Evolutionary conservation across 2,329 filamentous ascomycete species (phyloP), one percentile per base, ranked within the genome.

Genomic region (Colletotrichum sansevieriae): DNA sequence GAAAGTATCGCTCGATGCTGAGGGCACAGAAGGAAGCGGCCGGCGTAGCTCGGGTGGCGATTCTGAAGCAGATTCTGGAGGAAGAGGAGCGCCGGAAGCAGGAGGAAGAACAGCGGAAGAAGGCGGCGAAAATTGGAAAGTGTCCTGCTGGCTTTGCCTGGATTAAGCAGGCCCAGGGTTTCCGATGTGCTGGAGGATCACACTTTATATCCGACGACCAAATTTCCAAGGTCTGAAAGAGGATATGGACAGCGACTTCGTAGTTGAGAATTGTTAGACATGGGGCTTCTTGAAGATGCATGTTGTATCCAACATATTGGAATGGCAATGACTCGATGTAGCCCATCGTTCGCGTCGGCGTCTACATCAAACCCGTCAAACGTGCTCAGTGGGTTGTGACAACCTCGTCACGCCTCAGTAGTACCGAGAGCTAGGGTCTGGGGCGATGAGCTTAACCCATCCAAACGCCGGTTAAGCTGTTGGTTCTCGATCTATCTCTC

Each of bases 81-180:
- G 81, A 83, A 29, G 79, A 84, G 43, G 74, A 79, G 13, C 74
- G 74, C 4, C 76, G 79, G 4, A 75, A 81, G 71, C 71, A 78
- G 61, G 78, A 83, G 68, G 81, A 81, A 65, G 75, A 81, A 71
- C 73, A 74, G 49, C 77, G 74, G 52, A 78, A 74, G 69, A 89
- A 85, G 72, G 74, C 93, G 71, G 77, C 74, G 71, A 35, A 71
- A 1, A 81, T 88, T 79, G 91, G 91, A 0, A 57, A 76, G 0
- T 94, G 91, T 75, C 80, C 82, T 0, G 43, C 63, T 18, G 91
- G 90, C 0, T 93, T 55, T 73, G 62, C 65, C 0, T 94, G 91
- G 91, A 87, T 91, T 29, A 87, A 86, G 72, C 84, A 90, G 73
- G 46, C 2, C 1, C 74, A 73, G 1, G 91, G 91, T 0, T 93